phyloP scores from a whole-genome alignment of 2,329 filamentous ascomycete genomes.

The Cercospora janseana region DNA sequence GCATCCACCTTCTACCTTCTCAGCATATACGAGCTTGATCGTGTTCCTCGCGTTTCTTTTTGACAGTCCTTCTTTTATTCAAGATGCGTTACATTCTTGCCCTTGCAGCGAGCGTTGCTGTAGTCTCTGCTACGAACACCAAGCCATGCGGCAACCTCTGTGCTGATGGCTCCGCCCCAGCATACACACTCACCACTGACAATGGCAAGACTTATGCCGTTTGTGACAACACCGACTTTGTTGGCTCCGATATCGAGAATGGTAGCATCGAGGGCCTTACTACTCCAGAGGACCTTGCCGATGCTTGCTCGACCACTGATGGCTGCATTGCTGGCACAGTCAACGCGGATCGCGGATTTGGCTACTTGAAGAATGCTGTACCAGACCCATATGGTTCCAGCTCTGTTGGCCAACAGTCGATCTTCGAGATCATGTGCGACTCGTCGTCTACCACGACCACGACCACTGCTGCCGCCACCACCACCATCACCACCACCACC shows the following conservation, averaged over 20 bases:
- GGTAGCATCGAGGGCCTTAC: not conserved
- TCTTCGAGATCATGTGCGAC: conserved; percentile 2
- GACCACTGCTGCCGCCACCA: not conserved
- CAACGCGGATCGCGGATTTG: not conserved
- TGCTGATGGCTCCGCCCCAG: not conserved
- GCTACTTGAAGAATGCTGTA: not conserved
- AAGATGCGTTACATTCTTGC: not conserved
- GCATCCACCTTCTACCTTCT: not conserved
- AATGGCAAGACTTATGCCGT: not conserved
- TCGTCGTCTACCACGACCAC: no score
- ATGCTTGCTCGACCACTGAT: not conserved
- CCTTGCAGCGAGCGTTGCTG: conserved; percentile 3
- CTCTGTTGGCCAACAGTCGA: not conserved
- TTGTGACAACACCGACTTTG: not conserved
- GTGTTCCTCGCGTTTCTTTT: not conserved
- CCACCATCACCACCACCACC: not conserved
- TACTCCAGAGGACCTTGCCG: not conserved
- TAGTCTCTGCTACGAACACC: not conserved
- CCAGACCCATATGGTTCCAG: not conserved
- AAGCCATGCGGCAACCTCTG: conserved; percentile 4
- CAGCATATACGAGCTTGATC: no score
- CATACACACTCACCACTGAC: not conserved
- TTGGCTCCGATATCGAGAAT: not conserved
- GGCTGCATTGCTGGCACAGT: not conserved
- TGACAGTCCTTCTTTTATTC: not conserved